Base-by-base conservation (phyloP, 208 protist genomes). In the Leishmania guyanensis region DNA sequence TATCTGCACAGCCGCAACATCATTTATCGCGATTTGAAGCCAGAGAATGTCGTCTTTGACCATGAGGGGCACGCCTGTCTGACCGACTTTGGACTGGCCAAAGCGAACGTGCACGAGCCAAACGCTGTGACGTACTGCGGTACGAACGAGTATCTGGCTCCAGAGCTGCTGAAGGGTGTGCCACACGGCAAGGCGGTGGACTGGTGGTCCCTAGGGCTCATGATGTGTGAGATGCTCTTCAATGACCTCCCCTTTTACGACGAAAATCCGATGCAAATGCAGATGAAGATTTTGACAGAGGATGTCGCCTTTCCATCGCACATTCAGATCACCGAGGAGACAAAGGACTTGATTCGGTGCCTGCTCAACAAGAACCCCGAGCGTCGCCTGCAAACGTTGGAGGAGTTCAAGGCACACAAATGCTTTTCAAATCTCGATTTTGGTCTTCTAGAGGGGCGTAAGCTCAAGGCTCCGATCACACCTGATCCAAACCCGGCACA, bases 201-300 rank as follows among this genome's bases (percentile, higher is more conserved):
- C 86, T 99, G 98, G 98, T 99, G 99, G 98, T 96, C 94, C 22
- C 90, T 99, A n/a, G 99, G 99, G 39, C 97, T 99, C 60, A 84
- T 99, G 58, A 80, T 99, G 33, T 99, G 98, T 83, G 98, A 99
- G 89, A 99, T 99, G 97, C 86, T 99, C 71, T 92, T 95, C 48
- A 97, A 97, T 80, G 91, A 97, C 68, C 91, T 98, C n/a, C 98
- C 98, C 5, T 99, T 99, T 83, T 98, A 97, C 86, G 86, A 91
- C 84, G 93, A 98, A 71, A 98, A 98, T 77, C 80, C 86, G 56
- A 89, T 91, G 78, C 83, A 78, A 22, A 96, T 98, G 91, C 96
- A 96, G 80, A 94, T 96, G 43, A 78, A 91, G 62, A 98, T 98
- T 72, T 73, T 98, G 26, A 87, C 77, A 22, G 88, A 82, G 22